Percentiles rank a stretch among this genome's conserved stretches.
Evolutionary conservation across 2,329 filamentous ascomycete species (phyloP).

Genomic region (Tolypocladium nubicola): DNA sequence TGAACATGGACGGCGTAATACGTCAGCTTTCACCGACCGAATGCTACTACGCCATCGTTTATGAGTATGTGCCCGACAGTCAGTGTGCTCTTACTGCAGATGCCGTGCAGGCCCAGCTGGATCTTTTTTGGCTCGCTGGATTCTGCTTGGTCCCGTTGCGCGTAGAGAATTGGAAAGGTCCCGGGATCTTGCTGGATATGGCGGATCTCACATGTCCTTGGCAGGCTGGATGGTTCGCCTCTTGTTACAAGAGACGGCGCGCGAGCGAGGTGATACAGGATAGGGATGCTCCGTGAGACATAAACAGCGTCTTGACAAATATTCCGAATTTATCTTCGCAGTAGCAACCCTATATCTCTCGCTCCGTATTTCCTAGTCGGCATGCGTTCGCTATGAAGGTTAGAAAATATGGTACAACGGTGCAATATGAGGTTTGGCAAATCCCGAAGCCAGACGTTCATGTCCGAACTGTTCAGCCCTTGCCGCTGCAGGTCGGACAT

Average conservation of each 20-base stretch:
- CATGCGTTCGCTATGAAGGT: no score
- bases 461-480: neutral
- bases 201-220: slow-evolving; percentile 1
- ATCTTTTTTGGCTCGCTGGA: neutral
- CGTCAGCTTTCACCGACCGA: neutral
- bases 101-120: neutral
- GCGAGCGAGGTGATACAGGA: neutral
- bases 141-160: neutral
- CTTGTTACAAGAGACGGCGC: neutral
- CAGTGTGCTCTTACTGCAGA: neutral
- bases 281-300: neutral
- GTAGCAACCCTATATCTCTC: no score
- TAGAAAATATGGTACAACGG: neutral
- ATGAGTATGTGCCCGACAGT: neutral
- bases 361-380: no score
- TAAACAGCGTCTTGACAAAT: neutral
- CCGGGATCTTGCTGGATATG: neutral
- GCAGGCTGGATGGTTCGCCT: neutral
- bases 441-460: neutral
- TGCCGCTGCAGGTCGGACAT: neutral
- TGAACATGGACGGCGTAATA: neutral
- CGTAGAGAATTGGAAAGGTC: neutral
- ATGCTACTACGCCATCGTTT: neutral
- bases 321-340: no score
- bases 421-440: neutral